Percentiles rank a stretch among this genome's conserved stretches.
Evolutionary conservation across 345 rosid species (phyloP).

Genomic region (Rhizophora mangle): DNA sequence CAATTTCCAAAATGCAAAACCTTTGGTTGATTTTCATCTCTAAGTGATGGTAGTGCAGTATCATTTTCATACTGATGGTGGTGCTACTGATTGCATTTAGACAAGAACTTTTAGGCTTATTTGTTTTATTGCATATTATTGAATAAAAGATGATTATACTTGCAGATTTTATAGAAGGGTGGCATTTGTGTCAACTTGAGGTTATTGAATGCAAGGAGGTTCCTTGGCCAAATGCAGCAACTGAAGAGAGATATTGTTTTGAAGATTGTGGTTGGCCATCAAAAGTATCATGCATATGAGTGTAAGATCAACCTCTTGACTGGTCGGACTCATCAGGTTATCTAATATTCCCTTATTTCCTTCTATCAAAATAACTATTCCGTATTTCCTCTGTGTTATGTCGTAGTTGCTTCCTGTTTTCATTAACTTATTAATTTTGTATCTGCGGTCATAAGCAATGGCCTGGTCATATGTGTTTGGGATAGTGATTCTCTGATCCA

Average conservation of each 20-base stretch:
- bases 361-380: neutral
- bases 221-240: constrained; percentile 63
- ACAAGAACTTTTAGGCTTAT: neutral
- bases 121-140: constrained; percentile 8
- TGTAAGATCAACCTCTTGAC: constrained; percentile 86
- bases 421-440: no score
- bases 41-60: neutral
- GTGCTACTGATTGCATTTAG: neutral
- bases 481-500: no score
- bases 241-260: constrained; percentile 48
- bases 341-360: neutral
- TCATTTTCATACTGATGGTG: neutral
- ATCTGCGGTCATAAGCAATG: no score
- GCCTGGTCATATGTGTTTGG: no score
- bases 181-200: constrained; percentile 88
- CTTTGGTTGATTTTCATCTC: neutral
- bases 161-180: constrained; percentile 64
- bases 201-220: constrained; percentile 74
- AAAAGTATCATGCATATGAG: constrained; percentile 68
- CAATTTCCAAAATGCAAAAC: neutral
- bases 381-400: no score
- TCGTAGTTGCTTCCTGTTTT: no score
- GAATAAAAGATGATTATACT: neutral
- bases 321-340: constrained; percentile 95
- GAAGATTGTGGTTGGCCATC: constrained; percentile 67